Evolutionary conservation across 352 stramenopile genomes (phyloP).

Genomic region (Phytopythium litorale): DNA sequence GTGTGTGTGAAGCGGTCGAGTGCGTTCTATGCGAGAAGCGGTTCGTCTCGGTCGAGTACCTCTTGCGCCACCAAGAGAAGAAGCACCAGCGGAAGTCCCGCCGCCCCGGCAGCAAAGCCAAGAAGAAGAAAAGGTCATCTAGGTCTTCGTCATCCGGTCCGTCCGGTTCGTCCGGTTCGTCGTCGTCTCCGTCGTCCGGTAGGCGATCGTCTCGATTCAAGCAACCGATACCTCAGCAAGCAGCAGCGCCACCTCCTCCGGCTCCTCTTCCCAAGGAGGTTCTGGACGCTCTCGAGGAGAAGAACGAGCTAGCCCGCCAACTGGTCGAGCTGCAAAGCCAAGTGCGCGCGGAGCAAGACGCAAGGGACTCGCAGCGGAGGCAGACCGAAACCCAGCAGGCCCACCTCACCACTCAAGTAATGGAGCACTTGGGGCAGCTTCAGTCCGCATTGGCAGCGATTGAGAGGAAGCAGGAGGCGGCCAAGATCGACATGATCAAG

Average conservation of each 20-base stretch:
- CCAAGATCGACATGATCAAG: slow-evolving; percentile 58
- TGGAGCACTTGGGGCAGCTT: slow-evolving; percentile 56
- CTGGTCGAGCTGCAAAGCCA: slow-evolving; percentile 55
- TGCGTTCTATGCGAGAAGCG: slow-evolving; percentile 75
- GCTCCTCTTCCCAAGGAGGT: slow-evolving; percentile 32
- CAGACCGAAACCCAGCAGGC: slow-evolving; percentile 47
- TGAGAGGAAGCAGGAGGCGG: slow-evolving; percentile 56
- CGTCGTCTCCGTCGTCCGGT: slow-evolving; percentile 5
- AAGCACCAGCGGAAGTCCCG: slow-evolving; percentile 32
- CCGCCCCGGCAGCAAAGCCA: slow-evolving; percentile 2
- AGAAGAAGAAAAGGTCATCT: slow-evolving; percentile 21
- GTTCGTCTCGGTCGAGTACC: slow-evolving; percentile 70
- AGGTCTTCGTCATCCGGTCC: not conserved
- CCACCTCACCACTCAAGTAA: slow-evolving; percentile 43
- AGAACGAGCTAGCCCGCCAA: slow-evolving; percentile 55
- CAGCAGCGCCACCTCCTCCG: not conserved
- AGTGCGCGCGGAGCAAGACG: slow-evolving; percentile 42
- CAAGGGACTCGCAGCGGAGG: slow-evolving; percentile 36
- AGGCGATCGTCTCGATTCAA: slow-evolving; percentile 6
- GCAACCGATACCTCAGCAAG: not conserved
- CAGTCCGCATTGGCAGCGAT: slow-evolving; percentile 57
- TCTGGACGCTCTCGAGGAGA: slow-evolving; percentile 42
- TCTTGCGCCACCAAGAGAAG: slow-evolving; percentile 62
- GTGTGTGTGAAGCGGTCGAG: slow-evolving; percentile 21
- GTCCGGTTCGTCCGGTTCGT: slow-evolving; percentile 4